These are phyloP conservation scores for Fusarium sp. DNA, from an alignment of 2,329 filamentous ascomycete genomes.

Conservation along the genomic window DNA sequence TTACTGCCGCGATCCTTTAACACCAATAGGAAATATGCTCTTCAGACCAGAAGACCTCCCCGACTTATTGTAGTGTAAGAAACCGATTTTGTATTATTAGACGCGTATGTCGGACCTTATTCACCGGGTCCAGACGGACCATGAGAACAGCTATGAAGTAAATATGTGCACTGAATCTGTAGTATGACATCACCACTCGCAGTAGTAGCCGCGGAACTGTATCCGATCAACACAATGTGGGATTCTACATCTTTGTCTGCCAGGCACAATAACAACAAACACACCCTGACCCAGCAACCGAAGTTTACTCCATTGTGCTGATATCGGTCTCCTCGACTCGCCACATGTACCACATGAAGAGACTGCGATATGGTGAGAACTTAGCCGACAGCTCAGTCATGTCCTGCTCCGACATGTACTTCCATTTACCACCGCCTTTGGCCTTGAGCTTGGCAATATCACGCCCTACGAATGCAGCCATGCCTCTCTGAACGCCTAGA, in stretches of 20 bases:
- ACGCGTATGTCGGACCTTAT: not conserved
- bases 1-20: not conserved
- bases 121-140: constrained; percentile 9
- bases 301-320: constrained; percentile 60
- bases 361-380: constrained; percentile 86
- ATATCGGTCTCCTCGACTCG: constrained; percentile 82
- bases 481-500: constrained; percentile 91
- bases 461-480: constrained; percentile 85
- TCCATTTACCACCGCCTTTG: constrained; percentile 88
- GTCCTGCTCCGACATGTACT: constrained; percentile 95
- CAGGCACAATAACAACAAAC: constrained; percentile 17
- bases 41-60: not conserved
- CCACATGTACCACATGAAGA: constrained; percentile 99
- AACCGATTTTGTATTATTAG: constrained; percentile 7
- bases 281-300: constrained; percentile 27
- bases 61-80: not conserved
- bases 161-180: not conserved
- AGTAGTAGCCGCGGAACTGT: not conserved
- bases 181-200: constrained; percentile 33
- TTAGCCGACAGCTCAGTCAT: constrained; percentile 84
- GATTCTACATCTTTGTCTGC: not conserved
- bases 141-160: not conserved
- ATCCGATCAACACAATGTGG: constrained; percentile 8
- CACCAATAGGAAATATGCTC: not conserved
- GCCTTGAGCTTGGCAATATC: constrained; percentile 86